phyloP scores from a whole-genome alignment of 2,329 filamentous ascomycete species.

The Pleomassaria siparia region DNA sequence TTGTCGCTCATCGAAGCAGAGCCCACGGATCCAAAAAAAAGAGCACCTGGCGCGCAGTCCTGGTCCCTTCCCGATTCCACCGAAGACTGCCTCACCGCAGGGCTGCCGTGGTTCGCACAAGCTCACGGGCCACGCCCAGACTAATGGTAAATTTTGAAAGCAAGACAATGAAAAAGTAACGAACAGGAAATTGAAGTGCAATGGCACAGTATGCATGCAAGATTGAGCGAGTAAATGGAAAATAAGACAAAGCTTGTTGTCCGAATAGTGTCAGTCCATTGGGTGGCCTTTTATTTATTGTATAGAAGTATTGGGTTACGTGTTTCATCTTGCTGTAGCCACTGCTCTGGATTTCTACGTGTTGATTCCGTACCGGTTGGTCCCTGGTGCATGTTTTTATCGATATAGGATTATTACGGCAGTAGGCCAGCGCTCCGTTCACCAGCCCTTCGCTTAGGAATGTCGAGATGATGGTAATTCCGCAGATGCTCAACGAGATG shows the following conservation, averaged over 20 bases:
- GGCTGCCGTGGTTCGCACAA: neutral
- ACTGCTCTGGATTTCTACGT: neutral
- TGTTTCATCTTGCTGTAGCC: no score
- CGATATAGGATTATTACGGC: neutral
- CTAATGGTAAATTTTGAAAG: no score
- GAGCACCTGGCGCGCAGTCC: neutral
- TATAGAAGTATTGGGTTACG: no score
- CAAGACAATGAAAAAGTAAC: no score
- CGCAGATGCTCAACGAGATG: constrained; percentile 60
- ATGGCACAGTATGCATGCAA: no score
- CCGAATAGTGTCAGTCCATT: no score
- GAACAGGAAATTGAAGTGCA: no score
- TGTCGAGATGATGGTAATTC: constrained; percentile 55
- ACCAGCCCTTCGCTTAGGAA: constrained; percentile 42
- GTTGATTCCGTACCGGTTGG: neutral
- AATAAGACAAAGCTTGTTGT: no score
- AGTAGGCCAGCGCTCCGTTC: constrained; percentile 31
- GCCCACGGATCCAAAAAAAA: no score
- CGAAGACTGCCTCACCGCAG: constrained; percentile 15
- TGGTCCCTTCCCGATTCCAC: neutral
- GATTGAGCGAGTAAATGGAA: no score
- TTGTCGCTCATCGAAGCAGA: no score
- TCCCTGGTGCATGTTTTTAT: neutral
- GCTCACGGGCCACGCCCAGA: neutral
- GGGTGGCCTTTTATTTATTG: no score